Base-by-base conservation (phyloP, 23 red algal species). In the Gracilaria gracilis region DNA sequence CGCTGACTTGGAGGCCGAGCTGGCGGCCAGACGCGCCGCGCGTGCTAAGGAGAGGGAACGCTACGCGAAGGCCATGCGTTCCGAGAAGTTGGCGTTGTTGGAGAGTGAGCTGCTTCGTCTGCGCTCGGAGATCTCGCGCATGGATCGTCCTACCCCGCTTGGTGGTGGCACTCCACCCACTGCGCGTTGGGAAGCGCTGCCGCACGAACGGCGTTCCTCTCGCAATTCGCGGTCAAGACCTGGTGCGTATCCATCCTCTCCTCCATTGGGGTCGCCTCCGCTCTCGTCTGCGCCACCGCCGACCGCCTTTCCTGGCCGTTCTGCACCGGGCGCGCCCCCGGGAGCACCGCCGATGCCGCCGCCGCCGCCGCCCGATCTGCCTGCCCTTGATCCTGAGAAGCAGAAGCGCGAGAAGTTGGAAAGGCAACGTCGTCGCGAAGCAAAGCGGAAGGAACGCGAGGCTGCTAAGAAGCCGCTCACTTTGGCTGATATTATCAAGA, bases 401-500 rank as follows among this genome's bases (percentile, higher is more conserved):
- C 81, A 86, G 51, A 51, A 57, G 57, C 35, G 37, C 20, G 91
- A 94, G 44, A 86, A 87, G 50, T 36, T 67, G 51, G 91, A 94
- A 51, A 85, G 91, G 42, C 81, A 81, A 27, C 65, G 66, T 64
- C 67, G 91, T 50, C 61, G 91, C 28, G 91, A 94, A 75, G 91
- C 61, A 39, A 94, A 94, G 75, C 70, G 72, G 4, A 83, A 77
- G n/a, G 64, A 86, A 65, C 66, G 81, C 34, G 91, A 86, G 55
- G 73, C 72, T 34, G 72, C 69, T 21, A 94, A 94, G 82, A 94
- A 86, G 71, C 91, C 91, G 9, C 23, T 94, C 13, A 94, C 91
- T n/a, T 38, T 94, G 29, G 91, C 91, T 35, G 91, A 94, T 27
- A 94, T 94, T 81, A 94, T 94, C 54, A 39, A 40, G 35, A 55